Evolutionary conservation across 139 green algal species (phyloP).

Genomic region (Micromonas pusilla): DNA sequence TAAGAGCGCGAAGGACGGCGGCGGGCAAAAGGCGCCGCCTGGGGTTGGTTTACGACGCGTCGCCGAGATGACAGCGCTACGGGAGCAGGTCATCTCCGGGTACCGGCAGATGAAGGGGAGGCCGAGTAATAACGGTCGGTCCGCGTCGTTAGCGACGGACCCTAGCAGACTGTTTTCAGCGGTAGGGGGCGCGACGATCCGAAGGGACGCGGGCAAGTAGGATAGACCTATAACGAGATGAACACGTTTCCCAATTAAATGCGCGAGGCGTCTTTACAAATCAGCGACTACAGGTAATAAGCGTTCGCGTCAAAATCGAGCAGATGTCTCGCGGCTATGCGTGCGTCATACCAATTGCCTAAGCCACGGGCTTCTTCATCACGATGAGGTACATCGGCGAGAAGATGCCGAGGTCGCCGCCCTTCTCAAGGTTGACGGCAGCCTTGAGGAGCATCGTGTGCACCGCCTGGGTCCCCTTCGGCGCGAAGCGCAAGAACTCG

Average conservation of each 20-base stretch:
- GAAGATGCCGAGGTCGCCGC: slow-evolving; percentile 85
- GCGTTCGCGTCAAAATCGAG: not conserved
- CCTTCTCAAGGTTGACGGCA: slow-evolving; percentile 65
- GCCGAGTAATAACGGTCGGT: not conserved
- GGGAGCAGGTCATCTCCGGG: not conserved
- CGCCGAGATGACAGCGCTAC: not conserved
- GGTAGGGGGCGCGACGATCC: not conserved
- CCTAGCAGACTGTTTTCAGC: not conserved
- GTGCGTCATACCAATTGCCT: not conserved
- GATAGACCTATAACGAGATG: no score
- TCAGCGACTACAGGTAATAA: no score
- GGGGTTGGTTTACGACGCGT: not conserved
- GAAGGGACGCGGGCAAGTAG: not conserved
- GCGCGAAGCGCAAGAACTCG: slow-evolving; percentile 61
- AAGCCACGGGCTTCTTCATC: slow-evolving; percentile 74
- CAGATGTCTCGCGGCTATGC: not conserved
- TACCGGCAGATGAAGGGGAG: slow-evolving; percentile 5
- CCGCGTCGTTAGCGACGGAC: not conserved
- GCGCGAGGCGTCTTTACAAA: no score
- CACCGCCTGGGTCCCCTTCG: slow-evolving; percentile 70
- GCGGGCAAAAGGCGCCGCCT: not conserved
- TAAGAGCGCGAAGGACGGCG: not conserved
- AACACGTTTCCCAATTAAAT: no score
- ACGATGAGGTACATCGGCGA: slow-evolving; percentile 94
- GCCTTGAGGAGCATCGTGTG: slow-evolving; percentile 95